phyloP scores from a whole-genome alignment of 2,329 filamentous ascomycete species.

The Hymenoscyphus fructigenus region DNA sequence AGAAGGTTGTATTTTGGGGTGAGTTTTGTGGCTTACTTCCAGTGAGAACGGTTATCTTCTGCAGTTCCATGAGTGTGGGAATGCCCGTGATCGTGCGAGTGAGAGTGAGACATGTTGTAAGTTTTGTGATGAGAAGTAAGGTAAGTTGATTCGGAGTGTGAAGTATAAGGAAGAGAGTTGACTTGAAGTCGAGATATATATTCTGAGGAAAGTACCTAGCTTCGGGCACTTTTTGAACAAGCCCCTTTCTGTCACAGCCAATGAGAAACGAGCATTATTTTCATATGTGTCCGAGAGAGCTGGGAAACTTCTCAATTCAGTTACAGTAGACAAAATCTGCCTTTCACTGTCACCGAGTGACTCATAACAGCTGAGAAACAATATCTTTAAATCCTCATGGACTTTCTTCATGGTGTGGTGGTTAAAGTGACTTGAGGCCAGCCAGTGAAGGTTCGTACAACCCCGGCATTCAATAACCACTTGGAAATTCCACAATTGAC shows the following conservation, averaged over 20 bases:
- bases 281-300: conserved; percentile 12
- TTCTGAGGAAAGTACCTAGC: neutral
- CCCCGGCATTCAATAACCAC: neutral
- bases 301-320: neutral
- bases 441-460: neutral
- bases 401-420: neutral
- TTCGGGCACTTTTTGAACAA: conserved; percentile 12
- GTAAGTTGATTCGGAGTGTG: neutral
- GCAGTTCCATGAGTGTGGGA: conserved; percentile 28
- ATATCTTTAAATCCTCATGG: neutral
- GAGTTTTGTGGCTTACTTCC: conserved; percentile 38
- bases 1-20: neutral
- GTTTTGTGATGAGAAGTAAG: neutral
- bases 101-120: conserved; percentile 10
- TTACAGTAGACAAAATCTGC: no score
- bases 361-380: neutral
- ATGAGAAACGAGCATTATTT: conserved; percentile 1
- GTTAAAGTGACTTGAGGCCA: neutral
- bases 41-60: conserved; percentile 41
- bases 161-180: neutral
- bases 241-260: conserved; percentile 7
- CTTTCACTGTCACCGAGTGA: neutral
- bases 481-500: no score
- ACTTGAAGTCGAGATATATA: neutral
- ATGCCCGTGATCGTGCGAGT: conserved; percentile 7